Conservation (phyloP, 1,284 basidiomycete genomes). For the Cryptococcus wingfieldii region DNA sequence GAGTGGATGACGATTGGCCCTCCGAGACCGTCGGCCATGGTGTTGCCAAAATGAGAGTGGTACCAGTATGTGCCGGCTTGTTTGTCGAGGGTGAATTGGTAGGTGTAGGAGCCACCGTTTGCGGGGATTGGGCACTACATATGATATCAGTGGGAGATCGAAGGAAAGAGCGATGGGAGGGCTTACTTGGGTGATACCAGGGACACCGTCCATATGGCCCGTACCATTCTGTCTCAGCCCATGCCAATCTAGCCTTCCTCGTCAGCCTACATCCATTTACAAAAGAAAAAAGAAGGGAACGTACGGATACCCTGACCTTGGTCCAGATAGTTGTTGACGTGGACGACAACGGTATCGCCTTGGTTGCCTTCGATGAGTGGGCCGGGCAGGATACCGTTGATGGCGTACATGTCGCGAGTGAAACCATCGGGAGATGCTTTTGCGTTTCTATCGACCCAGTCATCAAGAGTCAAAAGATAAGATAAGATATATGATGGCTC, state of each 20-base stretch:
- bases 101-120: conserved; percentile 52
- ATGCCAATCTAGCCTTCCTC: conserved; percentile 28
- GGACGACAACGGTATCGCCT: conserved; percentile 31
- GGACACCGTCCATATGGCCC: conserved; percentile 29
- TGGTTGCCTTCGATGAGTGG: conserved; percentile 36
- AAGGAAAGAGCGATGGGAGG: neutral
- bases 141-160: neutral
- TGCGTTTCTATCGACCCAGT: neutral
- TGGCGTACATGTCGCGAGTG: conserved; percentile 17
- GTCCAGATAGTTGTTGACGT: conserved; percentile 29
- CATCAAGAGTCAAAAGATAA: neutral
- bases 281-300: neutral
- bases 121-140: conserved; percentile 53
- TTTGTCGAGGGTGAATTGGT: conserved; percentile 36
- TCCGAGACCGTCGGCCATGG: conserved; percentile 28
- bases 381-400: conserved; percentile 25
- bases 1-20: conserved; percentile 32
- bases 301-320: conserved; percentile 24
- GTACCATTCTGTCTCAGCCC: conserved; percentile 31
- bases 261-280: neutral
- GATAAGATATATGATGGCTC: neutral
- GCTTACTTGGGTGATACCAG: conserved; percentile 31
- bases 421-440: conserved; percentile 21
- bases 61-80: conserved; percentile 35
- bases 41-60: conserved; percentile 36